Percentiles rank a stretch among this genome's conserved stretches.
These are phyloP conservation scores for Telopea speciosissima DNA, from an alignment of 177 flowering plant genomes.

Conservation along the genomic window DNA sequence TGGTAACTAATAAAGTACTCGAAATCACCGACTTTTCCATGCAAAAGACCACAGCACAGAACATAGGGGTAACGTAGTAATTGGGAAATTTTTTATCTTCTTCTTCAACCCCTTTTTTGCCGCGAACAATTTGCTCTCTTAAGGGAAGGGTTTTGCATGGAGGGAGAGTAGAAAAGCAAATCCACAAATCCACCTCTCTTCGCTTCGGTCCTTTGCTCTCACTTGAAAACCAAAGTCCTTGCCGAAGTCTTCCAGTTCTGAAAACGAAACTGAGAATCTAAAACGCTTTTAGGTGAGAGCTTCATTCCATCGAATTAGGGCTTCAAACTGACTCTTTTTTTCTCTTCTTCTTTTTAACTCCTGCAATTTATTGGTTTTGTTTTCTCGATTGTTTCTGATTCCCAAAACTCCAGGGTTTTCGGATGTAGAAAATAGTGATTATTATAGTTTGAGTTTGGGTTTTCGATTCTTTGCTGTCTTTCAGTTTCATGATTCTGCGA, in stretches of 20 bases:
- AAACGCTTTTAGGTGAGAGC: no score
- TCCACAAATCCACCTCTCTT: neutral
- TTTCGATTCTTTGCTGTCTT: neutral
- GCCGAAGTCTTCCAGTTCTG: neutral
- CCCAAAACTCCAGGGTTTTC: neutral
- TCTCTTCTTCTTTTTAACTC: neutral
- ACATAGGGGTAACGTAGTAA: no score
- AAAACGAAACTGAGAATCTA: no score
- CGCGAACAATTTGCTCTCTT: constrained; percentile 12
- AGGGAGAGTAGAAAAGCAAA: constrained; percentile 5
- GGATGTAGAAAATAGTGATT: neutral
- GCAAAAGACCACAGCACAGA: no score
- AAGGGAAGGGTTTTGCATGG: neutral
- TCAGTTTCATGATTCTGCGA: neutral
- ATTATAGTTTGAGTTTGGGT: neutral
- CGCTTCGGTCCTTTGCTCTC: neutral
- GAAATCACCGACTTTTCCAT: no score
- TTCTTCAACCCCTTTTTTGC: constrained; percentile 9
- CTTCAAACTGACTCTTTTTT: neutral
- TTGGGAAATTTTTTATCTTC: no score
- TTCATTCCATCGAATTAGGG: neutral
- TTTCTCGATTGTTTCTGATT: neutral
- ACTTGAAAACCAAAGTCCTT: no score
- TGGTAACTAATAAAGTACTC: no score
- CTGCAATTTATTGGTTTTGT: neutral